Conservation (phyloP, 176 grass and related monocot genomes). For the Poa annua region DNA sequence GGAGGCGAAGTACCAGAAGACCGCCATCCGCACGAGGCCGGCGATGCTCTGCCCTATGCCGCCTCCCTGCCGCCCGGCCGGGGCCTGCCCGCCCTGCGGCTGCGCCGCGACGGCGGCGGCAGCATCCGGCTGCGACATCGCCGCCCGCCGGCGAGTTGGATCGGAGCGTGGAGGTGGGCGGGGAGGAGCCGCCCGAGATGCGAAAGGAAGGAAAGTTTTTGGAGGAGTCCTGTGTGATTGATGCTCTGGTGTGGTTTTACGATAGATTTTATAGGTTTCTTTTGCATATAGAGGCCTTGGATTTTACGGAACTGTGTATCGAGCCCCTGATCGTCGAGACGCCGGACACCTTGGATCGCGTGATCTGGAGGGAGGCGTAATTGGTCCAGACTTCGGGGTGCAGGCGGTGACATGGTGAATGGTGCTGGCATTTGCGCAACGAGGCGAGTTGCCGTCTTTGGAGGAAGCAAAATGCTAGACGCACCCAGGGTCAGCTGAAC, state of each 20-base stretch:
- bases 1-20: constrained; percentile 95
- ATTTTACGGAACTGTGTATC: not conserved
- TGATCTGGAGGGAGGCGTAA: not conserved
- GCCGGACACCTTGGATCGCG: not conserved
- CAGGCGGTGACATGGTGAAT: not conserved
- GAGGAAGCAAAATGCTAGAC: constrained; percentile 20
- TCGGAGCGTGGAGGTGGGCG: constrained; percentile 37
- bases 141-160: constrained; percentile 60
- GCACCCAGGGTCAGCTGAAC: not conserved
- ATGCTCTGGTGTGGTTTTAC: not conserved
- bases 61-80: constrained; percentile 45
- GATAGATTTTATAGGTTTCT: constrained; percentile 10
- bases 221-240: constrained; percentile 1
- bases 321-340: not conserved
- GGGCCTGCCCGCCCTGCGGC: constrained; percentile 45
- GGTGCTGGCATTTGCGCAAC: constrained; percentile 17
- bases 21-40: constrained; percentile 89
- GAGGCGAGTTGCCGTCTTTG: not conserved
- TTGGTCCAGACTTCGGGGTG: not conserved
- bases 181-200: constrained; percentile 37
- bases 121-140: constrained; percentile 69
- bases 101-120: constrained; percentile 41
- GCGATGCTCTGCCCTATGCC: constrained; percentile 77
- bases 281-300: not conserved
- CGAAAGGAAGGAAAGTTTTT: not conserved